Evolutionary conservation across 208 protist genomes (phyloP).

Genomic region (Leishmania tropica): DNA sequence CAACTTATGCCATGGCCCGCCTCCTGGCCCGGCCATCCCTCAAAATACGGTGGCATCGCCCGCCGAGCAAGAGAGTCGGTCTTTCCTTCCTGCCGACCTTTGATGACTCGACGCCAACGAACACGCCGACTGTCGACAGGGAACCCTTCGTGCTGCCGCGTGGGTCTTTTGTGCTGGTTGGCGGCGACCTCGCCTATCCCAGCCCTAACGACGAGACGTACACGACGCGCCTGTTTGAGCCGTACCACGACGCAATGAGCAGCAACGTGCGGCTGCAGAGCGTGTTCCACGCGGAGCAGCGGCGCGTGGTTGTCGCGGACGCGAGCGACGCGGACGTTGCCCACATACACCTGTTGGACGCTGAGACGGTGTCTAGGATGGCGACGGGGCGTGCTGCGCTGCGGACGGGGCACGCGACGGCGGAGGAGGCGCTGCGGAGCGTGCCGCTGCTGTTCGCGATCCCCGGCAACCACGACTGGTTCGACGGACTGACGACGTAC

Average conservation of each 20-base stretch:
- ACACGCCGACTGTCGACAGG: slow-evolving; percentile 38
- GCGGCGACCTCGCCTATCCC: slow-evolving; percentile 87
- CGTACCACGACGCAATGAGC: slow-evolving; percentile 67
- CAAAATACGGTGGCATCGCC: slow-evolving; percentile 60
- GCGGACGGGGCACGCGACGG: slow-evolving; percentile 27
- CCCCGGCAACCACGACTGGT: slow-evolving; percentile 91
- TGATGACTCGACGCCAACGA: slow-evolving; percentile 5
- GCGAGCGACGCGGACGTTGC: slow-evolving; percentile 50
- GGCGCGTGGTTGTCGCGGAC: slow-evolving; percentile 50
- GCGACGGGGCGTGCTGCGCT: slow-evolving; percentile 34
- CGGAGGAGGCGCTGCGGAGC: slow-evolving; percentile 57
- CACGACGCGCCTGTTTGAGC: slow-evolving; percentile 69
- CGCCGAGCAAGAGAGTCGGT: not conserved
- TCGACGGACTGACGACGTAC: slow-evolving; percentile 84
- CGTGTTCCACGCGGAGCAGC: slow-evolving; percentile 49
- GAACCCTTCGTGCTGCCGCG: slow-evolving; percentile 67
- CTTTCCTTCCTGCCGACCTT: not conserved
- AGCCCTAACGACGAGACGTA: slow-evolving; percentile 77
- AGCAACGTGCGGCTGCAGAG: slow-evolving; percentile 46
- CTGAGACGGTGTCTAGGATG: slow-evolving; percentile 40
- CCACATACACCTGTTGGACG: slow-evolving; percentile 60
- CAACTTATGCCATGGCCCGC: slow-evolving; percentile 86
- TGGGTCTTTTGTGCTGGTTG: slow-evolving; percentile 78
- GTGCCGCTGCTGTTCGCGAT: slow-evolving; percentile 82
- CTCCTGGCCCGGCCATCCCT: slow-evolving; percentile 69